phyloP scores from a whole-genome alignment of 805 yeast species.

The Saturnispora serradocipensis region DNA sequence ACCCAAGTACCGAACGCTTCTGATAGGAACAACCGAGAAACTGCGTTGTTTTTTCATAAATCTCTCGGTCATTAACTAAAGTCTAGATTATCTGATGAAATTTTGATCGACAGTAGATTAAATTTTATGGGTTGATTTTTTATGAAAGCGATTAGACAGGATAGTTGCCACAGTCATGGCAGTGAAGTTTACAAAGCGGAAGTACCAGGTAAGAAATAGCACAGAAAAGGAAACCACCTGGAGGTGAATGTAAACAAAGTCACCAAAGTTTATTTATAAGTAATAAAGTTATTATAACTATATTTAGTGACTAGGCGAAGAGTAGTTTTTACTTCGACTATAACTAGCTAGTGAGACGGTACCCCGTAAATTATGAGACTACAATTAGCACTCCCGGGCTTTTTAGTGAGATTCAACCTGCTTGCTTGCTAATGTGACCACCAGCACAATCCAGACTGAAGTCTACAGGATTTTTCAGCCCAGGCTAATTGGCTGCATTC shows the following conservation, averaged over 20 bases:
- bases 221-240: background rate
- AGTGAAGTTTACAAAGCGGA: background rate
- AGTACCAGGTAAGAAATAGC: too few relatives aligned
- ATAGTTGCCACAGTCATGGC: too few relatives aligned
- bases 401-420: too few relatives aligned
- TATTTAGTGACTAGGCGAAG: background rate
- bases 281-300: background rate
- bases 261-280: background rate
- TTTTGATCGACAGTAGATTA: background rate
- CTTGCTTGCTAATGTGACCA: background rate
- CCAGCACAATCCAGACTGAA: background rate
- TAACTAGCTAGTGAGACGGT: background rate
- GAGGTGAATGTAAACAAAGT: background rate
- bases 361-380: background rate
- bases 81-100: background rate
- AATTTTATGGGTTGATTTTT: background rate
- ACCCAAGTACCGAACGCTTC: background rate
- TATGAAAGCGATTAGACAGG: background rate
- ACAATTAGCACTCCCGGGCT: background rate
- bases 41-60: too few relatives aligned
- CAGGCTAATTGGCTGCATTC: background rate
- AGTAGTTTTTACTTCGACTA: too few relatives aligned
- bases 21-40: too few relatives aligned
- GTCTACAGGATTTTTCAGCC: background rate
- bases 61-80: too few relatives aligned